Evolutionary conservation across 2,329 filamentous ascomycete species (phyloP).

Genomic region (Alternaria dauci): DNA sequence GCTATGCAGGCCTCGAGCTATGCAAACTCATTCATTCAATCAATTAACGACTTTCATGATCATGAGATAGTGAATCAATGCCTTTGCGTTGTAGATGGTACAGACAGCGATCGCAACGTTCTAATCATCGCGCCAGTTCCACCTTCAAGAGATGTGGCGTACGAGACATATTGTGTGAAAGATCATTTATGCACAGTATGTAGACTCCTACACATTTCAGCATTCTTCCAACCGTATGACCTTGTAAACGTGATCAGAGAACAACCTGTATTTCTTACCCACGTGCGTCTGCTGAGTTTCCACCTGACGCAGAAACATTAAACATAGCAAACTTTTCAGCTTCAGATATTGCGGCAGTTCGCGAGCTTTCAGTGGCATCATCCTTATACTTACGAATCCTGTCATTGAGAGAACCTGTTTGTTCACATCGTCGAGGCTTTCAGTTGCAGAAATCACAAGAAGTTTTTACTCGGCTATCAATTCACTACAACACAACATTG

Average conservation of each 20-base stretch:
- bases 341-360: not conserved
- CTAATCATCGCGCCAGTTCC: not conserved
- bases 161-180: not conserved
- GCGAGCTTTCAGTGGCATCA: not conserved
- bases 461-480: not conserved
- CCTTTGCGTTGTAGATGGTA: not conserved
- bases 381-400: too few relatives aligned
- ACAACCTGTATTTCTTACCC: not conserved
- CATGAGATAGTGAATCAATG: not conserved
- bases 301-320: not conserved
- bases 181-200: not conserved
- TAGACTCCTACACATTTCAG: too few relatives aligned
- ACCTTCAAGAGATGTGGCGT: not conserved
- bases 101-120: not conserved
- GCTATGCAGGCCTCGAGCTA: not conserved
- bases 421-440: not conserved
- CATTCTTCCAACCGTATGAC: not conserved
- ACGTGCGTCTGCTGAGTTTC: not conserved
- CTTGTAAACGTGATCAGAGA: not conserved
- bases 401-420: too few relatives aligned
- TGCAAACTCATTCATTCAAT: not conserved
- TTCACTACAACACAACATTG: not conserved
- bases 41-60: not conserved
- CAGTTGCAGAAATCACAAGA: not conserved
- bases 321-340: not conserved